Evolutionary conservation across 768 basidiomycete species (phyloP).

Genomic region (Brasilioporus rufonigricans): DNA sequence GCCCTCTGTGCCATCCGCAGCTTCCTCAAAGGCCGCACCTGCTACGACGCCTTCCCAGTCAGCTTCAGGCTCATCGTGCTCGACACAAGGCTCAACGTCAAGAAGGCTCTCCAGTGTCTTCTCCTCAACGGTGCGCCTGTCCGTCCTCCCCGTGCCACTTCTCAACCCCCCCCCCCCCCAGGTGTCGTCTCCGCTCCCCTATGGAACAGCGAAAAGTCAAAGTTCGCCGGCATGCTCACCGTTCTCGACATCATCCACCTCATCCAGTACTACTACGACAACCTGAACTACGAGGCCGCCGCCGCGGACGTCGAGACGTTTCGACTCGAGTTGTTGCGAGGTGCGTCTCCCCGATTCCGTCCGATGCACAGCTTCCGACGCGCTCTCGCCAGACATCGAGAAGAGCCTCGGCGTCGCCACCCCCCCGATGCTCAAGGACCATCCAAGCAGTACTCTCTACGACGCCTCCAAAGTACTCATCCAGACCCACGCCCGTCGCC

Average conservation of each 20-base stretch:
- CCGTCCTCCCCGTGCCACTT: not conserved
- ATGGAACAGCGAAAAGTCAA: constrained; percentile 93
- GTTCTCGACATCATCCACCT: constrained; percentile 99
- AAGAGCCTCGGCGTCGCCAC: constrained; percentile 87
- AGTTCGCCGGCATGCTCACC: constrained; percentile 97
- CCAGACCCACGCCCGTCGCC: constrained; percentile 90
- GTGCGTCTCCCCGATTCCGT: constrained; percentile 41
- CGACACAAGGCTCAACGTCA: constrained; percentile 93
- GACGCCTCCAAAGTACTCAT: constrained; percentile 90
- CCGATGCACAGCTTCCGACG: not conserved
- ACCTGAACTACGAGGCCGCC: constrained; percentile 76
- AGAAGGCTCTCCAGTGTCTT: constrained; percentile 88
- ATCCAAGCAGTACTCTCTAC: constrained; percentile 83
- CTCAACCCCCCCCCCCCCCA: constrained; percentile 30
- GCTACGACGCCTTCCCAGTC: constrained; percentile 97
- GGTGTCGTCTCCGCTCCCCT: constrained; percentile 97
- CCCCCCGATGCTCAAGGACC: constrained; percentile 86
- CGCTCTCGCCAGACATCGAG: constrained; percentile 73
- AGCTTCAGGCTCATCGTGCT: constrained; percentile 95
- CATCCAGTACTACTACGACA: constrained; percentile 97
- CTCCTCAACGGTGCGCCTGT: constrained; percentile 63
- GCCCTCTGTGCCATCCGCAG: constrained; percentile 69
- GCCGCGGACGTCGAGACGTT: constrained; percentile 91
- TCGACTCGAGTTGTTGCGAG: constrained; percentile 83
- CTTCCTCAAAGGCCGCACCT: constrained; percentile 81